Percentiles rank a stretch among this genome's conserved stretches.
phyloP scores from a whole-genome alignment of 495 filamentous ascomycete genomes.

The Friedmanniomyces endolithicus region DNA sequence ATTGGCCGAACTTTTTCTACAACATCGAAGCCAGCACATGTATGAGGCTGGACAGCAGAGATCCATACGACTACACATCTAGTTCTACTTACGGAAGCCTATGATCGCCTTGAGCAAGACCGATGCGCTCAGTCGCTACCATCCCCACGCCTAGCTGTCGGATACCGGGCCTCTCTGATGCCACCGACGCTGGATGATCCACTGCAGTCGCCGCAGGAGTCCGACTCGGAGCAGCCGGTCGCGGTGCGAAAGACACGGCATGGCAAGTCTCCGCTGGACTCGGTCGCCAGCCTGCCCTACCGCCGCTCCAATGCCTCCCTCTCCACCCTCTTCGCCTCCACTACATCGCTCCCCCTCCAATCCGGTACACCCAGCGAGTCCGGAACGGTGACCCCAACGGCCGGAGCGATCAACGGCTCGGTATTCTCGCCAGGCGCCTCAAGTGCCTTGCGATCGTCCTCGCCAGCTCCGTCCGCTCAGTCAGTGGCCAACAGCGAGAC shows the following conservation, averaged over 20 bases:
- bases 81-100: not conserved
- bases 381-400: constrained; percentile 26
- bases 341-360: constrained; percentile 25
- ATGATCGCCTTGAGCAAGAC: not conserved
- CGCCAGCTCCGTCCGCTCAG: constrained; percentile 9
- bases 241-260: constrained; percentile 39
- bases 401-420: constrained; percentile 23
- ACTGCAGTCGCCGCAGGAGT: constrained; percentile 48
- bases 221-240: constrained; percentile 41
- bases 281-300: constrained; percentile 28
- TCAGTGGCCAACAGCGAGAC: constrained; percentile 41
- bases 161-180: constrained; percentile 15
- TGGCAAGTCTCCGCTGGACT: constrained; percentile 39
- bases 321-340: constrained; percentile 33
- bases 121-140: not conserved
- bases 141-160: not conserved
- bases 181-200: constrained; percentile 29
- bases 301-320: constrained; percentile 33
- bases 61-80: no score
- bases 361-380: constrained; percentile 20
- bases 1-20: no score
- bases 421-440: constrained; percentile 27
- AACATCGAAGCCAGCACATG: no score
- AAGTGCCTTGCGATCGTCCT: constrained; percentile 9
- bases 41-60: no score